Evolutionary conservation across 805 yeast species (phyloP).

Genomic region (Huiozyma naganishii): DNA sequence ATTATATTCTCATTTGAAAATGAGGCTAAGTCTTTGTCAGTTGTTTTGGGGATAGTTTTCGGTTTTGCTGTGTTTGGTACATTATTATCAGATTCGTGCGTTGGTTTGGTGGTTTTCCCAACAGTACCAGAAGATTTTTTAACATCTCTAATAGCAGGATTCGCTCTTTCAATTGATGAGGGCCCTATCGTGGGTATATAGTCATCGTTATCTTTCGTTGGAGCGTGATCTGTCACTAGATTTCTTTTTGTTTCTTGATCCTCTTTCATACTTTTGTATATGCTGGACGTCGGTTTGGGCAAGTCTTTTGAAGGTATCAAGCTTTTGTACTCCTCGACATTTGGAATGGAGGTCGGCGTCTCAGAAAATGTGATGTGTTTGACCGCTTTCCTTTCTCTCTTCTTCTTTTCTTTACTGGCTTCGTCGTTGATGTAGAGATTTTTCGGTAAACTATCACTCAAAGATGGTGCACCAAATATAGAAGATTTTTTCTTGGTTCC

Average conservation of each 20-base stretch:
- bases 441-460: slow-evolving; percentile 2
- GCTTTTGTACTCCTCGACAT: not conserved
- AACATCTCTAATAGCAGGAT: too few species aligned
- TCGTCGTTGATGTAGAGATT: slow-evolving; percentile 11
- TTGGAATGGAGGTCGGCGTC: slow-evolving; percentile 8
- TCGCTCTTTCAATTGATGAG: too few species aligned
- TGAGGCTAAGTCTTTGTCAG: too few species aligned
- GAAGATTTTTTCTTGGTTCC: slow-evolving; percentile 26
- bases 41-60: too few species aligned
- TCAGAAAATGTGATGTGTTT: slow-evolving; percentile 19
- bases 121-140: too few species aligned
- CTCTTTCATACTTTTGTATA: not conserved
- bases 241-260: too few species aligned
- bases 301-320: slow-evolving; percentile 1
- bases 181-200: too few species aligned
- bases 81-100: too few species aligned
- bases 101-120: too few species aligned
- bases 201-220: not conserved
- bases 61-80: too few species aligned
- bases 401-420: slow-evolving; percentile 4
- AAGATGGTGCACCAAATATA: slow-evolving; percentile 20
- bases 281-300: not conserved
- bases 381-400: slow-evolving; percentile 1
- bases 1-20: too few species aligned
- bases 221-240: not conserved